Conservation (phyloP, 2,329 filamentous ascomycete genomes). For the Hypoxylon sp. region DNA sequence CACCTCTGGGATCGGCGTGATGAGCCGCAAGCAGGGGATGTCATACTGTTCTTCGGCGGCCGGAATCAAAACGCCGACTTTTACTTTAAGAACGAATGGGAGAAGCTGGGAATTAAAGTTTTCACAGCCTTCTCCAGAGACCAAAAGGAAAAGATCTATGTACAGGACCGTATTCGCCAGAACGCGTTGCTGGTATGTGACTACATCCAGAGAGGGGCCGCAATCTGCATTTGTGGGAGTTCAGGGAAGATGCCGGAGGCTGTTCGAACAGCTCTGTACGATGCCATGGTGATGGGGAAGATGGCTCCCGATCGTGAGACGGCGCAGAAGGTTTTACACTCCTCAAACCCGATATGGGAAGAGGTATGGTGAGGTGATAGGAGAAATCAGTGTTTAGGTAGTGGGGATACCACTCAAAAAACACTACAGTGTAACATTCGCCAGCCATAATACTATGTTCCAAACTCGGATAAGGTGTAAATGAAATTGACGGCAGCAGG, state of each 20-base stretch:
- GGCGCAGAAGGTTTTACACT: slow-evolving; percentile 58
- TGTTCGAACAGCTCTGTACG: slow-evolving; percentile 67
- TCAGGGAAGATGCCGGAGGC: slow-evolving; percentile 71
- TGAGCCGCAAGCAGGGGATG: slow-evolving; percentile 40
- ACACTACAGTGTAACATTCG: not conserved
- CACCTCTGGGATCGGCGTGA: slow-evolving; percentile 81
- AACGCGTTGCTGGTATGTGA: slow-evolving; percentile 58
- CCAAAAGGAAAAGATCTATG: slow-evolving; percentile 69
- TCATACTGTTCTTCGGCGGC: slow-evolving; percentile 85
- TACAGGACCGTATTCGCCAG: slow-evolving; percentile 68
- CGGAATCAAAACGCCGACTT: slow-evolving; percentile 82
- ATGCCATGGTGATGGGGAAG: slow-evolving; percentile 61
- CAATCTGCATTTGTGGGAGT: slow-evolving; percentile 70
- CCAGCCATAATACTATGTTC: not conserved
- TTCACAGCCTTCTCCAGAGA: slow-evolving; percentile 80
- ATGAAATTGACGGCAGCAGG: not conserved
- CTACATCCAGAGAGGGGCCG: slow-evolving; percentile 59
- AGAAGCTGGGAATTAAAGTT: slow-evolving; percentile 65
- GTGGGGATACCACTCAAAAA: not conserved
- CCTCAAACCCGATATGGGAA: slow-evolving; percentile 65
- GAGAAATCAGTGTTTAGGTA: not conserved
- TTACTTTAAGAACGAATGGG: slow-evolving; percentile 87
- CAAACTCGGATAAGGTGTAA: not conserved
- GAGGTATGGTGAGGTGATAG: slow-evolving; percentile 67
- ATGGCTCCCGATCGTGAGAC: slow-evolving; percentile 55